A percentile compares a stretch with the other conserved stretches of the same genome.
Conservation (phyloP, 768 basidiomycete genomes). For the Mycena crocata region DNA sequence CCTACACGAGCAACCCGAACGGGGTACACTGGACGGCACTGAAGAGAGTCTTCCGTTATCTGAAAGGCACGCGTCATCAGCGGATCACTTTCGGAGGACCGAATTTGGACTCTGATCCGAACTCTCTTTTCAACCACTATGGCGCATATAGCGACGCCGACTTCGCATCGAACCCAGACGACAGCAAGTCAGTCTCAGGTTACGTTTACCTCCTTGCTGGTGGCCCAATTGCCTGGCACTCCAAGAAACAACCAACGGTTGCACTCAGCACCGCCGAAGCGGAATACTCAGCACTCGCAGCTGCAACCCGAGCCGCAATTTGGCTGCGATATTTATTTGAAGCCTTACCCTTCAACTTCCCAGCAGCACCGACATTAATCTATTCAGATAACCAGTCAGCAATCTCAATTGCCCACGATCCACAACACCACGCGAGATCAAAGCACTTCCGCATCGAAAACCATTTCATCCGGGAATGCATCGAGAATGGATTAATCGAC, state of each 20-base stretch:
- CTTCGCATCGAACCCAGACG: no score
- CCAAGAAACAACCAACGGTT: constrained; percentile 4
- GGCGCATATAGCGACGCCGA: no score
- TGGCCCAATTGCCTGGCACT: constrained; percentile 11
- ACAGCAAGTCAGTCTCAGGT: no score
- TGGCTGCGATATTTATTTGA: constrained; percentile 19
- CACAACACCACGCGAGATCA: constrained; percentile 9
- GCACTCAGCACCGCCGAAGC: constrained; percentile 7
- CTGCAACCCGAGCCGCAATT: neutral
- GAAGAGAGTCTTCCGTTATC: neutral
- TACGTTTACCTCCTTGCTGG: constrained; percentile 37
- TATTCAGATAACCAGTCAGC: no score
- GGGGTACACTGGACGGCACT: neutral
- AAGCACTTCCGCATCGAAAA: constrained; percentile 11
- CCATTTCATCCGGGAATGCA: constrained; percentile 11
- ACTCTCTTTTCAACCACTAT: no score
- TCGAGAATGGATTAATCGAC: no score
- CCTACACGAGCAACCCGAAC: constrained; percentile 4
- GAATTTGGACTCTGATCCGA: no score
- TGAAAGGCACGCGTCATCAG: neutral
- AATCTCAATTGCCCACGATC: no score
- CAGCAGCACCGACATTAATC: no score
- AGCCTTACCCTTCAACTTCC: constrained; percentile 6
- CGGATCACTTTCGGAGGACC: no score
- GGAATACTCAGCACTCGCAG: constrained; percentile 2